A percentile compares a stretch with the other conserved stretches of the same genome.
phyloP scores from a whole-genome alignment of 352 stramenopile genomes.

The Phytophthora pisi region DNA sequence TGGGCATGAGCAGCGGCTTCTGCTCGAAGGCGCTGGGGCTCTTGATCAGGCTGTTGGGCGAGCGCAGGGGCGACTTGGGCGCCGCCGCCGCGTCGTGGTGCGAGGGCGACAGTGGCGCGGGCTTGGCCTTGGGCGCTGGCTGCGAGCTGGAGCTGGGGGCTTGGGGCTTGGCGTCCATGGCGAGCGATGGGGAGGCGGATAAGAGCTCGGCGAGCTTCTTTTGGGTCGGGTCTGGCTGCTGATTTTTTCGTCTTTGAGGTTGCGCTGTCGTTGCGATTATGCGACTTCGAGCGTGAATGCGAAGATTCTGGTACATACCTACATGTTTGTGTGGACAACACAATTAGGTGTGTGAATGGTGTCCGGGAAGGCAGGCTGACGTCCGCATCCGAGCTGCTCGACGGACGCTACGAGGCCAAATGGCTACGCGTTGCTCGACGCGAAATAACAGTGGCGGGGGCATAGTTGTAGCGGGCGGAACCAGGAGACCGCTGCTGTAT shows the following conservation, averaged over 20 bases:
- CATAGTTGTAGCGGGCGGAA: neutral
- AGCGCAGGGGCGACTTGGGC: conserved; percentile 25
- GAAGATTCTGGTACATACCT: neutral
- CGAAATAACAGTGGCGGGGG: neutral
- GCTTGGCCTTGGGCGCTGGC: conserved; percentile 2
- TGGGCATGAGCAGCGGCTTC: conserved; percentile 71
- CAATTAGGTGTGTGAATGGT: conserved; percentile 3
- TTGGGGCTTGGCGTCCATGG: conserved; percentile 25
- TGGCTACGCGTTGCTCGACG: neutral
- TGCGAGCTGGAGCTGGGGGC: neutral
- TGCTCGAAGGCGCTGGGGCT: conserved; percentile 61
- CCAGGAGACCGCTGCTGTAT: no score
- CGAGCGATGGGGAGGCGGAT: neutral
- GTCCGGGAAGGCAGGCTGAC: neutral
- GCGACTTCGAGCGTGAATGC: neutral
- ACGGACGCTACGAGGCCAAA: neutral
- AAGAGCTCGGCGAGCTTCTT: neutral
- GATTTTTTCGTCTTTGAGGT: conserved; percentile 19
- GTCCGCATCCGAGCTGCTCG: neutral
- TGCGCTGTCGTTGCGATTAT: conserved; percentile 1
- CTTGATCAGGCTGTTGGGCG: conserved; percentile 35
- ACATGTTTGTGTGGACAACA: no score
- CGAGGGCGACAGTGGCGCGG: conserved; percentile 1
- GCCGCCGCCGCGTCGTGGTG: neutral
- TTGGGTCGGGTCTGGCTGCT: neutral